These are phyloP conservation scores for Didymella pomorum DNA, from an alignment of 2,329 filamentous ascomycete genomes.

Conservation along the genomic window DNA sequence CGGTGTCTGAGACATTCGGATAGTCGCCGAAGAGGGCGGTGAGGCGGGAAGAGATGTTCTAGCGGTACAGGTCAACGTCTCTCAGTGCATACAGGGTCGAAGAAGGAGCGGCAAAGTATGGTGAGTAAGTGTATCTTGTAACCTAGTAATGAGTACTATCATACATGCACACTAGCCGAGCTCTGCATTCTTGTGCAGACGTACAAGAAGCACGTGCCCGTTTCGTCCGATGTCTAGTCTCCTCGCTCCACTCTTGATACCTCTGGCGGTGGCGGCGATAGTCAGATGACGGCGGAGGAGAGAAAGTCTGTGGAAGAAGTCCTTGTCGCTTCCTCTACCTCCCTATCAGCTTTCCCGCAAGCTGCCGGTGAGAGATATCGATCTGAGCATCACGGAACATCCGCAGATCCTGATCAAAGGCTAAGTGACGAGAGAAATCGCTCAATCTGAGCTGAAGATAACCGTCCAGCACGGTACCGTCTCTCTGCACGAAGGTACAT, in stretches of 20 bases:
- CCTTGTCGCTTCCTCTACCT: no score
- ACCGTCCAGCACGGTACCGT: no score
- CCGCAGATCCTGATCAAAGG: no score
- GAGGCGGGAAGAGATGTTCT: not conserved
- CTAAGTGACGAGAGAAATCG: no score
- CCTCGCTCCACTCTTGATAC: not conserved
- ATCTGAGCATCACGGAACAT: no score
- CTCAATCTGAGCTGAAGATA: no score
- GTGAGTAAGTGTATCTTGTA: not conserved
- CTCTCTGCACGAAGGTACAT: no score
- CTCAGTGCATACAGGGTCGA: no score
- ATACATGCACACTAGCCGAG: not conserved
- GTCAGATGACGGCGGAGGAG: not conserved
- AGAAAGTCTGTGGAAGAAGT: not conserved
- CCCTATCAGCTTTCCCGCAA: no score
- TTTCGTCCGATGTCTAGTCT: not conserved
- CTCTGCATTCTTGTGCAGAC: not conserved
- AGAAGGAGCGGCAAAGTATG: not conserved
- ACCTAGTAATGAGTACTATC: not conserved
- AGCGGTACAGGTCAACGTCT: not conserved
- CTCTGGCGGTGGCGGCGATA: not conserved
- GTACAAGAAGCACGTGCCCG: not conserved
- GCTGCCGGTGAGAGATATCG: no score
- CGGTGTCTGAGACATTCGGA: constrained; percentile 5
- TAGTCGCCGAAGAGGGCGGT: not conserved